Conservation (phyloP, 106 monocot genomes). For the Xerophyta viscosa region DNA sequence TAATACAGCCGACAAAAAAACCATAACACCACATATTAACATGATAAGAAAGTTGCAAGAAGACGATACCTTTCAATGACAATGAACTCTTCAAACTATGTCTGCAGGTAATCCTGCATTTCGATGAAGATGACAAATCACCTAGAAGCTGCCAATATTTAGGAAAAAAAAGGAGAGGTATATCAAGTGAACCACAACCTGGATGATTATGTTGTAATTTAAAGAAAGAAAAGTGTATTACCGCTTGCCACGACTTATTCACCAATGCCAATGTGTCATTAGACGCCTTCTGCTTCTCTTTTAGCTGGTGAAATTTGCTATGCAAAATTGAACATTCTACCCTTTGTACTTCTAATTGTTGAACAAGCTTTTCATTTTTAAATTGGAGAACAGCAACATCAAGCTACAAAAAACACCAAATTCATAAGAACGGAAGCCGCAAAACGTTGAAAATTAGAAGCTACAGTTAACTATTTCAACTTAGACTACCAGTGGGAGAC, state of each 20-base stretch:
- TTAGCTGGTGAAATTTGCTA: constrained; percentile 51
- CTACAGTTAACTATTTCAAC: no score
- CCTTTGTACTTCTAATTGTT: constrained; percentile 85
- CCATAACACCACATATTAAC: no score
- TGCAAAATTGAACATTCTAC: constrained; percentile 66
- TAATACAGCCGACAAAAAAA: no score
- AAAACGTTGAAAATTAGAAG: no score
- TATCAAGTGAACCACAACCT: background rate
- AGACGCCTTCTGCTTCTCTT: constrained; percentile 50
- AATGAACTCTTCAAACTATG: constrained; percentile 11
- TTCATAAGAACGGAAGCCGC: no score
- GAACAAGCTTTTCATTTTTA: constrained; percentile 90
- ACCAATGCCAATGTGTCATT: constrained; percentile 41
- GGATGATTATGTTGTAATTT: background rate
- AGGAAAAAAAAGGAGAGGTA: constrained; percentile 1
- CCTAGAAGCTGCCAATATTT: constrained; percentile 36
- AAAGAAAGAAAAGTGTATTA: constrained; percentile 6
- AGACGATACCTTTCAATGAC: constrained; percentile 21
- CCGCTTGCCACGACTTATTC: constrained; percentile 62
- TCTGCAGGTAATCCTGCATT: constrained; percentile 20
- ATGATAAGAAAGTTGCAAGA: no score
- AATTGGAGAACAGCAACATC: constrained; percentile 90
- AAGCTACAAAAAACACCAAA: constrained; percentile 39
- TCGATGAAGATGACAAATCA: constrained; percentile 46
- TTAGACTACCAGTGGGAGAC: no score